Evolutionary conservation across 1,284 basidiomycete genomes (phyloP).

Genomic region (Trichosporon sp.): DNA sequence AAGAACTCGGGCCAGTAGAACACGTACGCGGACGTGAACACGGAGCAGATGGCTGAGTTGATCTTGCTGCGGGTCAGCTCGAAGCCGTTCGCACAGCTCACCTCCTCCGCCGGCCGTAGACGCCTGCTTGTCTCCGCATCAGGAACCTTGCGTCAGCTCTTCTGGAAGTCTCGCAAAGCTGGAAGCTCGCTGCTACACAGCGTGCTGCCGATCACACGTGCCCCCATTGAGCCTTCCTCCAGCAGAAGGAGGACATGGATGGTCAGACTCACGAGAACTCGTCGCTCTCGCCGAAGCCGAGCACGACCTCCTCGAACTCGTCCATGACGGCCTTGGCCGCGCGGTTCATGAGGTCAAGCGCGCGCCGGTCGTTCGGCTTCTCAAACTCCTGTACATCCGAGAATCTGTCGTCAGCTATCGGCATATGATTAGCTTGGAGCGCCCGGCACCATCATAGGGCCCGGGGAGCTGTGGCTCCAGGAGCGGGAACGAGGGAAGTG

Average conservation of each 20-base stretch:
- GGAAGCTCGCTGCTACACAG: background rate
- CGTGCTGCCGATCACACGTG: too few relatives aligned
- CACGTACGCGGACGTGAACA: constrained; percentile 90
- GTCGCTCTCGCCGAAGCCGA: constrained; percentile 94
- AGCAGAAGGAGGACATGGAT: too few relatives aligned
- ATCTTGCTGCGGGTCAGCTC: constrained; percentile 63
- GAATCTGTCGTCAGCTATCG: constrained; percentile 60
- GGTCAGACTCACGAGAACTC: constrained; percentile 84
- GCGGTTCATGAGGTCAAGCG: constrained; percentile 86
- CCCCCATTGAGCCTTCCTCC: background rate
- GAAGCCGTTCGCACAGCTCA: constrained; percentile 25
- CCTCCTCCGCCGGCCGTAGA: constrained; percentile 78
- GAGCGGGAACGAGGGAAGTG: too few relatives aligned
- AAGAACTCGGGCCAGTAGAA: constrained; percentile 80
- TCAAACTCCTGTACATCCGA: constrained; percentile 73
- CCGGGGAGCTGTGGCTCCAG: too few relatives aligned
- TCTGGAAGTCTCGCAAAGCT: background rate
- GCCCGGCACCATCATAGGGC: too few relatives aligned
- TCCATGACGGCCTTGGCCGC: constrained; percentile 79
- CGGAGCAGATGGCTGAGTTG: constrained; percentile 76
- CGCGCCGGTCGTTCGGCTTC: constrained; percentile 88
- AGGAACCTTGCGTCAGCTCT: constrained; percentile 65
- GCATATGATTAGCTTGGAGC: too few relatives aligned
- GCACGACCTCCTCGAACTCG: constrained; percentile 71
- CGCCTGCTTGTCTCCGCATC: constrained; percentile 64